Evolutionary conservation across 1,284 basidiomycete genomes (phyloP), one percentile per base, ranked within the genome.

Genomic region (Lignosus rhinocerotis): DNA sequence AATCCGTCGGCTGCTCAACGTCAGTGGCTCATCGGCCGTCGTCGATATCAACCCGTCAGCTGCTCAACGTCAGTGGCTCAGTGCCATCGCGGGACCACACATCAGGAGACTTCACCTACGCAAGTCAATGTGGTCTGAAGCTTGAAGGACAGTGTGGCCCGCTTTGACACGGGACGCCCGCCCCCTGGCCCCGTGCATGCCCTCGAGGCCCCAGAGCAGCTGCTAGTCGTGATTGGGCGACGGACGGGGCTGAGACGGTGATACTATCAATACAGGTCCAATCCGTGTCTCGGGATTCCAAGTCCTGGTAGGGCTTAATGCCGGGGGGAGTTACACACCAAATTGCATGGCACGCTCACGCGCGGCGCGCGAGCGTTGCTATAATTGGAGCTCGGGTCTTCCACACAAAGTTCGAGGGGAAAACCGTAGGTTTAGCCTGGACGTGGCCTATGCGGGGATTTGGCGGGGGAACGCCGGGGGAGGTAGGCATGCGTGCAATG

Each of bases 401-500:
- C 11, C 36, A 39, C 36, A 39, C 14, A 14, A 39, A 39, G 25
- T 12, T 19, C 11, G n/a, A 19, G 9, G n/a, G 34, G 9, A 30
- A 30, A 14, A 30, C 17, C 47, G 36, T 44, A 54, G 47, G 57
- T 49, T 54, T 54, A 39, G 52, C 25, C 50, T 19, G 41, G 38
- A 39, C 31, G 47, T 32, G 34, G 46, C 32, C 39, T n/a, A 33
- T 57, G 55, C 59, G 62, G 62, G 32, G 55, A 58, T 57, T 47
- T 17, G 50, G 43, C 59, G 62, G 62, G 31, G 52, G 59, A 47
- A 64, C 25, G 31, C 51, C 62, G 62, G 59, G 32, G 19, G 43
- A 9, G n/a, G 14, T 14, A 8, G 12, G 32, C 17, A 36, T 48
- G 46, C 30, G 9, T 30, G 7, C 19, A 10, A 14, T 45, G 44